Evolutionary conservation across 768 basidiomycete genomes (phyloP), one percentile per base, ranked within the genome.

Genomic region (Lentinus brumalis): DNA sequence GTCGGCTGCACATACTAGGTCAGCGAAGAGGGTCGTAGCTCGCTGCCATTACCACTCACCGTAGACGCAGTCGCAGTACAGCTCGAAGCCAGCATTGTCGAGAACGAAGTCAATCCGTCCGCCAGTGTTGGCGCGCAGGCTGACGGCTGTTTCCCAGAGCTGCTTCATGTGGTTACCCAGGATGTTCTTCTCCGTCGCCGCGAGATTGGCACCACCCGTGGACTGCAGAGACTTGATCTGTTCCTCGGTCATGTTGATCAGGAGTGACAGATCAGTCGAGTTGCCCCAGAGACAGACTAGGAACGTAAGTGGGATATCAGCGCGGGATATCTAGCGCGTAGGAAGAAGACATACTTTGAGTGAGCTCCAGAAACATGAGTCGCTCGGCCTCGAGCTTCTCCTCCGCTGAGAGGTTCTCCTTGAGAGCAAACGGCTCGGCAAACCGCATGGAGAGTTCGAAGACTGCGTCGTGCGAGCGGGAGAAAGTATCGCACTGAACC

Each of bases 221-320:
- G 94, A 95, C 71, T 98, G 96, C n/a, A 97, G 81, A 49, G 89
- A 85, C 73, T 94, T 95, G 77, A 98, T 97, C 73, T 97, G 95
- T 32, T 97, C 95, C 75, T 98, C 96, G 7, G 91, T 91, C 95
- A 97, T 96, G 76, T 98, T 93, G 74, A 97, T 98, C 60, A 97
- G 81, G 40, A 98, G 82, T 2, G 94, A 96, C 52, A 97, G 80
- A 75, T 97, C 96, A 52, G 96, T 98, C 9, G 95, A 94, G 76
- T 98, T 97, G 15, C 96, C 96, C 95, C 95, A 97, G 12, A 96
- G 81, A 71, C 94, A 96, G 54, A 97, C 94, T 92, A 26, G 21
- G 21, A 26, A 26, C 21, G 21, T 51, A n/a, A 38, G 49, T 57
- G 21, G 21, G 14, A 39, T 12, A 9, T 26, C 21, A 44, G 26